These are phyloP conservation scores for Colletotrichum paranaense DNA, from an alignment of 2,329 filamentous ascomycete species.

Conservation along the genomic window DNA sequence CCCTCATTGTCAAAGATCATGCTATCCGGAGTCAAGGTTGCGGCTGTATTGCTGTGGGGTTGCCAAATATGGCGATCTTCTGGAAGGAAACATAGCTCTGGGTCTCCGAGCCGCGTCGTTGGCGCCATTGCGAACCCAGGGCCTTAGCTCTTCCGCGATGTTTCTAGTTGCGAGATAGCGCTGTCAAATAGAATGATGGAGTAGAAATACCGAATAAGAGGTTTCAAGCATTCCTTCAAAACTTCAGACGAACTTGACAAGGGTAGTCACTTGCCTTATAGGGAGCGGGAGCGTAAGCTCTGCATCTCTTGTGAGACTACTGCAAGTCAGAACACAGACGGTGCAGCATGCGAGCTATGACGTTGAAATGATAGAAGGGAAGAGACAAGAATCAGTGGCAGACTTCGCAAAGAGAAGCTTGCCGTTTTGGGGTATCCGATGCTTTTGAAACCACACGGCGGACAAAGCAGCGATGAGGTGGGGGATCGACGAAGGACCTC, in stretches of 20 bases:
- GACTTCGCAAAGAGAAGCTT: neutral
- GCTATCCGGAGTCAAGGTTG: neutral
- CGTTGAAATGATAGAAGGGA: neutral
- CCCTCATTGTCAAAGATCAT: neutral
- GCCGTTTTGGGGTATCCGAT: slow-evolving; percentile 4
- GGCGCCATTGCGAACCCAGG: neutral
- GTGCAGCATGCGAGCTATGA: neutral
- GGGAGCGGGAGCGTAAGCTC: neutral
- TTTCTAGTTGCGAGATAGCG: neutral
- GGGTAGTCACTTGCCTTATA: neutral
- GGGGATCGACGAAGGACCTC: neutral
- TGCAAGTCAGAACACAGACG: neutral
- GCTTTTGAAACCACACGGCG: slow-evolving; percentile 10
- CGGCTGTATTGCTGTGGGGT: neutral
- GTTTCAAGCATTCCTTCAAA: slow-evolving; percentile 8
- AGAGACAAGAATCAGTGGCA: neutral
- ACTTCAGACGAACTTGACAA: slow-evolving; percentile 19
- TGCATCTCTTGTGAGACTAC: neutral
- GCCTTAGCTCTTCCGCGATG: slow-evolving; percentile 1
- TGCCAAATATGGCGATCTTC: neutral
- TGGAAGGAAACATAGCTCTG: neutral
- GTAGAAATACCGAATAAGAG: neutral
- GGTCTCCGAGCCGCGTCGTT: neutral
- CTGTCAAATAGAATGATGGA: neutral
- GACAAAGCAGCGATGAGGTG: neutral